phyloP scores from a whole-genome alignment of 2,329 filamentous ascomycete species.

The Ophiostoma novo-ulmi region DNA sequence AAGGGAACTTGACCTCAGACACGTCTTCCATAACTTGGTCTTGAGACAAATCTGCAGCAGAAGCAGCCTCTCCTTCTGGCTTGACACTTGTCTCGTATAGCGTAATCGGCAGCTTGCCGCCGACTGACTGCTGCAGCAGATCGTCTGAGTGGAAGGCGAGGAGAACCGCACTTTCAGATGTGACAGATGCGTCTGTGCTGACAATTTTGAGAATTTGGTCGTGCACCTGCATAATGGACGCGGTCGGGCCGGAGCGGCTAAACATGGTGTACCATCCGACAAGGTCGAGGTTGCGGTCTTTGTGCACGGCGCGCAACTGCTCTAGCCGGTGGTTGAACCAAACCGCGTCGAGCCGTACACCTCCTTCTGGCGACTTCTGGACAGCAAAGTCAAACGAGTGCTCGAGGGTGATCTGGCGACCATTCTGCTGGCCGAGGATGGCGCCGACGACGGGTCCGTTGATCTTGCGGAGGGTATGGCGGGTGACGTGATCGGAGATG shows the following conservation, averaged over 20 bases:
- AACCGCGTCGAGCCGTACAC: conserved; percentile 57
- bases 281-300: conserved; percentile 72
- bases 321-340: conserved; percentile 78
- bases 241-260: conserved; percentile 64
- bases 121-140: conserved; percentile 51
- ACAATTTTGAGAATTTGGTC: conserved; percentile 66
- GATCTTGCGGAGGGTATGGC: conserved; percentile 74
- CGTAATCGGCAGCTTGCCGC: conserved; percentile 79
- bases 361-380: conserved; percentile 42
- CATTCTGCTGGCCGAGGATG: conserved; percentile 86
- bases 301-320: conserved; percentile 77
- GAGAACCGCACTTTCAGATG: conserved; percentile 73
- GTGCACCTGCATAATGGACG: conserved; percentile 67
- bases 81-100: conserved; percentile 85
- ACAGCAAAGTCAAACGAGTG: conserved; percentile 82
- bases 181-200: conserved; percentile 72
- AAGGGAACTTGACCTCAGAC: conserved; percentile 40
- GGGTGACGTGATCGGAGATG: conserved; percentile 93
- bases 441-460: conserved; percentile 75
- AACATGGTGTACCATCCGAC: conserved; percentile 90
- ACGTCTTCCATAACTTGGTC: conserved; percentile 43
- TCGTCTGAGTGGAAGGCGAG: conserved; percentile 76
- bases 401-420: conserved; percentile 84
- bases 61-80: conserved; percentile 49
- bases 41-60: neutral